A percentile compares a stretch with the other conserved stretches of the same genome.
Evolutionary conservation across 306 rosid species (phyloP).

Genomic region (Gynostemma pentaphyllum): DNA sequence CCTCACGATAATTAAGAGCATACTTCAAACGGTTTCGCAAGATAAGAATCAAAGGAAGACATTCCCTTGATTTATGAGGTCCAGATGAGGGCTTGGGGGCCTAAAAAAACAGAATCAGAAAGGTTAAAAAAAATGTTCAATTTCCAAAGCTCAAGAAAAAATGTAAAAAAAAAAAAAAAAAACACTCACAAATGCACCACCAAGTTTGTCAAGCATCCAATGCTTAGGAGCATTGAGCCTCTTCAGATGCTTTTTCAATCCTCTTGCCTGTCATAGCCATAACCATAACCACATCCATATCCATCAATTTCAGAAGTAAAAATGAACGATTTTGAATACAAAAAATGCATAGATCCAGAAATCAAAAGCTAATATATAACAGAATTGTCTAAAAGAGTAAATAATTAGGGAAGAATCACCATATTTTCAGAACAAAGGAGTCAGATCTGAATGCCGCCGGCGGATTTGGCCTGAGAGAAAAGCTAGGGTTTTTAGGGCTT

Average conservation of each 20-base stretch:
- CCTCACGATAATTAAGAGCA: conserved; percentile 75
- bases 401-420: no score
- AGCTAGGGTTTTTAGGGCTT: no score
- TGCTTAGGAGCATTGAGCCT: conserved; percentile 69
- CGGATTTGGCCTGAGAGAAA: no score
- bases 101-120: neutral
- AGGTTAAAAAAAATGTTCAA: neutral
- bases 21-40: conserved; percentile 44
- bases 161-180: neutral
- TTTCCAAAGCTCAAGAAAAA: neutral
- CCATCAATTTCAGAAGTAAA: neutral
- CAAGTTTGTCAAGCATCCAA: conserved; percentile 76
- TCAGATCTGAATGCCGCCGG: no score
- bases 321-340: neutral
- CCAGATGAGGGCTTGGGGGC: conserved; percentile 90
- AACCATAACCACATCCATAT: no score
- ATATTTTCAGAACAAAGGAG: no score
- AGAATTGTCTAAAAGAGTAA: no score
- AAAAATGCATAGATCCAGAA: no score
- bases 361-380: no score
- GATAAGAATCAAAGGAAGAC: conserved; percentile 47
- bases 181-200: conserved; percentile 59
- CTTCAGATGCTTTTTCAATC: conserved; percentile 72
- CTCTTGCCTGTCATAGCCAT: conserved; percentile 48
- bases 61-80: conserved; percentile 86